Conservation (phyloP, 352 stramenopile genomes). For the Phytophthora boehmeriae region DNA sequence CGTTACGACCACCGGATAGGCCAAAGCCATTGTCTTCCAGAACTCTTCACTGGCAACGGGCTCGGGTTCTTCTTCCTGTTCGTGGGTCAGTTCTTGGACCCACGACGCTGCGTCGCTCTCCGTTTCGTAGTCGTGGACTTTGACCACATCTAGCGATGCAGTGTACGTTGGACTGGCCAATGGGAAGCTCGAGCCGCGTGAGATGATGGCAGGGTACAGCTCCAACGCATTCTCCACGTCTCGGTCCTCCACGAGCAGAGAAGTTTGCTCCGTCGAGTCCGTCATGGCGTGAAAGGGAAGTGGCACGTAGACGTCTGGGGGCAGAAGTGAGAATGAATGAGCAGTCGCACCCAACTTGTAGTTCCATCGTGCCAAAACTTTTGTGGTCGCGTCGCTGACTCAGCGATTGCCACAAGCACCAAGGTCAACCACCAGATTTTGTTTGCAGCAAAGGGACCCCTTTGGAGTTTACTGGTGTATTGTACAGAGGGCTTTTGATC, state of each 20-base stretch:
- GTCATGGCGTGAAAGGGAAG: slow-evolving; percentile 3
- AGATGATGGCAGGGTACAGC: slow-evolving; percentile 44
- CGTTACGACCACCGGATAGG: slow-evolving; percentile 54
- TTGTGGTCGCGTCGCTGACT: no score
- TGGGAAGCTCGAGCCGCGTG: slow-evolving; percentile 57
- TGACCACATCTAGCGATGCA: slow-evolving; percentile 44
- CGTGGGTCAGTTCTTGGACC: slow-evolving; percentile 26
- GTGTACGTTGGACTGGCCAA: slow-evolving; percentile 56
- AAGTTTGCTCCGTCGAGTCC: slow-evolving; percentile 20
- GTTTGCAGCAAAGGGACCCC: not conserved
- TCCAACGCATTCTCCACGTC: slow-evolving; percentile 23
- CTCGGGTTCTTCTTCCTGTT: slow-evolving; percentile 43
- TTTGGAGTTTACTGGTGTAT: no score
- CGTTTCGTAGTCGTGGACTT: slow-evolving; percentile 41
- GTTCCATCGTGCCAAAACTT: not conserved
- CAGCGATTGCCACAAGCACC: not conserved
- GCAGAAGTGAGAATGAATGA: slow-evolving; percentile 5
- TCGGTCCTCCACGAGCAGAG: slow-evolving; percentile 19
- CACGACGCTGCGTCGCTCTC: slow-evolving; percentile 29
- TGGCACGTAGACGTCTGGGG: not conserved
- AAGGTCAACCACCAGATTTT: slow-evolving; percentile 6
- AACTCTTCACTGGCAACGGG: slow-evolving; percentile 53
- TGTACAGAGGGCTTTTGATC: no score
- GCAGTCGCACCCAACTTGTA: slow-evolving; percentile 1
- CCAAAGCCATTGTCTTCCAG: slow-evolving; percentile 45